phyloP scores from a whole-genome alignment of 179 eudicot species.

The Silene coronaria region DNA sequence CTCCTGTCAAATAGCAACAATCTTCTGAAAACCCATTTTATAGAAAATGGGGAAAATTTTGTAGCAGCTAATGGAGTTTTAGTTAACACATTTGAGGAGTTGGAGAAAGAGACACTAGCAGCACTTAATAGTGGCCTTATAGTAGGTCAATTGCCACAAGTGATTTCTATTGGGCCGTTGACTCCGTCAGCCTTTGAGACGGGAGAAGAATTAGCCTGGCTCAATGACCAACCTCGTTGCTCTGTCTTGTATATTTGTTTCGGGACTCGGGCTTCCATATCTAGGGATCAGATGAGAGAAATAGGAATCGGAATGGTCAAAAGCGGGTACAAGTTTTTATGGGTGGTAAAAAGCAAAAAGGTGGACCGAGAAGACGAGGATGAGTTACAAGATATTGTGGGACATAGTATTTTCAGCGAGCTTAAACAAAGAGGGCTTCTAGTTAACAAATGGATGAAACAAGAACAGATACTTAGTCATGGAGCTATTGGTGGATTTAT shows the following conservation, averaged over 20 bases:
- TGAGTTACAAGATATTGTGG: constrained; percentile 25
- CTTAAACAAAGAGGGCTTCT: constrained; percentile 27
- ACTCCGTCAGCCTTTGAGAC: constrained; percentile 16
- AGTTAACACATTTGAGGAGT: constrained; percentile 22
- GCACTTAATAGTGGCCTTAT: constrained; percentile 33
- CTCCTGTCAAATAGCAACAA: constrained; percentile 10
- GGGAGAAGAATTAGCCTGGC: constrained; percentile 29
- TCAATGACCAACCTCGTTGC: constrained; percentile 27
- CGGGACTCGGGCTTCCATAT: constrained; percentile 35
- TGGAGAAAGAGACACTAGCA: constrained; percentile 31
- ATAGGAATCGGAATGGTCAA: constrained; percentile 28
- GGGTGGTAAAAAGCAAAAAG: constrained; percentile 33
- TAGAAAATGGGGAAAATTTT: constrained; percentile 22
- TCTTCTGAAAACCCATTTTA: constrained; percentile 22
- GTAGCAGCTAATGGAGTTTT: constrained; percentile 14
- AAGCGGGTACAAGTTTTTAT: constrained; percentile 29
- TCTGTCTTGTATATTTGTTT: constrained; percentile 38
- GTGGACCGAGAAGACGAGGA: constrained; percentile 31
- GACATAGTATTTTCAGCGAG: constrained; percentile 13
- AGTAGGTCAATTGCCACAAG: constrained; percentile 26
- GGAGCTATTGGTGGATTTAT: constrained; percentile 36
- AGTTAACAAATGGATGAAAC: constrained; percentile 34
- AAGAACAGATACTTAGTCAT: constrained; percentile 33
- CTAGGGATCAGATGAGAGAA: constrained; percentile 31
- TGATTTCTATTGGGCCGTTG: constrained; percentile 34